Conservation (phyloP, 148 eudicot genomes). For the Drosera capensis region DNA sequence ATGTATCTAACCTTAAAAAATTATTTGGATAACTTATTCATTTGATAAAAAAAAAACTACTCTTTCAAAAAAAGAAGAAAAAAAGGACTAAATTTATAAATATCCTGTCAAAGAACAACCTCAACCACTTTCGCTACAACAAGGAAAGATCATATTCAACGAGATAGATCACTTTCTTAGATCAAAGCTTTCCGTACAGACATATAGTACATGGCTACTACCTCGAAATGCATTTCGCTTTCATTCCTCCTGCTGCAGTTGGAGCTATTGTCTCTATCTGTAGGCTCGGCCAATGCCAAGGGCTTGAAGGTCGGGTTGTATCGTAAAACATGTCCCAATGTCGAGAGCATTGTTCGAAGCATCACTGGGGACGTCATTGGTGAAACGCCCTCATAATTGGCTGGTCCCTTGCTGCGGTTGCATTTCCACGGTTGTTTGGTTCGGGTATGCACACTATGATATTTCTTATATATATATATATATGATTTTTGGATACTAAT, state of each 20-base stretch:
- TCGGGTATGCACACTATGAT: slow-evolving; percentile 4
- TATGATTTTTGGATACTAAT: background rate
- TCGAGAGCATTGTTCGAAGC: slow-evolving; percentile 6
- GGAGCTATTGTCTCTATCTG: background rate
- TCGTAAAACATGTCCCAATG: slow-evolving; percentile 10
- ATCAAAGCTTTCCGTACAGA: too few species aligned
- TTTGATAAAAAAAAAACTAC: too few species aligned
- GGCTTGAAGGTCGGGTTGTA: slow-evolving; percentile 8
- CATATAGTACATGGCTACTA: background rate
- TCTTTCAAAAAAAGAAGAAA: too few species aligned
- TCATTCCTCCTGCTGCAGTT: background rate
- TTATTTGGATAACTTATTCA: too few species aligned
- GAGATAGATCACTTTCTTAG: too few species aligned
- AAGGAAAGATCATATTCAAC: too few species aligned
- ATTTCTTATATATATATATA: background rate
- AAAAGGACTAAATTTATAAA: too few species aligned
- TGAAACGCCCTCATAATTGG: slow-evolving; percentile 2
- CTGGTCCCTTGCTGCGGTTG: slow-evolving; percentile 16
- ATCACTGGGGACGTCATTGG: slow-evolving; percentile 1
- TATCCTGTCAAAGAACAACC: too few species aligned
- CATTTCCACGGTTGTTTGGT: slow-evolving; percentile 15
- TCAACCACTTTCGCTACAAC: too few species aligned
- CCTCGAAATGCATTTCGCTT: background rate
- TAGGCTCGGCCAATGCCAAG: background rate
- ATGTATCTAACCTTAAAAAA: too few species aligned